Base-by-base conservation (phyloP, 805 yeast species). In the Cyberlindnera misumaiensis region DNA sequence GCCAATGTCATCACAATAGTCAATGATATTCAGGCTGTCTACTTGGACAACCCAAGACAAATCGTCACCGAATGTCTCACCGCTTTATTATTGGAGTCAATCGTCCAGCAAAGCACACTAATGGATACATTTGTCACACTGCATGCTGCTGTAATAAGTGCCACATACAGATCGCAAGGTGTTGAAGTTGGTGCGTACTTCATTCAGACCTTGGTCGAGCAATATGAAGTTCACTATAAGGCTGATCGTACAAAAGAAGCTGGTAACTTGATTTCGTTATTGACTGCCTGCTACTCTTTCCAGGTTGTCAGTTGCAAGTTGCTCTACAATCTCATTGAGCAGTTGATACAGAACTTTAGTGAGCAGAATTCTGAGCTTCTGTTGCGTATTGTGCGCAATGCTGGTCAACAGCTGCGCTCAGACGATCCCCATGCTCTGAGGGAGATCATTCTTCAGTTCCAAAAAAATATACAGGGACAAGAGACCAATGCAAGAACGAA, bases 361-460 rank as follows among this genome's bases (percentile, higher is more conserved):
- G 96, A 89, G 56, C 48, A 65, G 14, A 80, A 82, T 46, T 83
- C 95, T 3, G 97, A 89, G 49, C 60, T 86, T 13, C 65, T 93
- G 35, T 63, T 90, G 37, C 75, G 81, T 47, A 65, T 90, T 14
- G 67, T 93, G 15, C 73, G 83, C 35, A 77, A 77, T 27, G 75
- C 88, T 10, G 99, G 98, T 32, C 72, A 79, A 9, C 86, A 85
- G 53, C 74, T 93, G 61, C 77, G 98, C 55, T 64, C 84, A 4
- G 98, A 93, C 57, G 98, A 93, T 56, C 94, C 97, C 2, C 59
- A 72, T 9, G 80, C 96, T 0, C 68, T 93, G 38, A 88, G 83
- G 54, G 89, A 84, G 31, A 88, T 90, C 34, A 76, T 88, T 11
- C 38, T 73, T 3, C 66, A 70, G 30, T 63, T 83, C 28, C 84